Conservation (phyloP, 768 basidiomycete genomes). For the Tephrocybe sp. region DNA sequence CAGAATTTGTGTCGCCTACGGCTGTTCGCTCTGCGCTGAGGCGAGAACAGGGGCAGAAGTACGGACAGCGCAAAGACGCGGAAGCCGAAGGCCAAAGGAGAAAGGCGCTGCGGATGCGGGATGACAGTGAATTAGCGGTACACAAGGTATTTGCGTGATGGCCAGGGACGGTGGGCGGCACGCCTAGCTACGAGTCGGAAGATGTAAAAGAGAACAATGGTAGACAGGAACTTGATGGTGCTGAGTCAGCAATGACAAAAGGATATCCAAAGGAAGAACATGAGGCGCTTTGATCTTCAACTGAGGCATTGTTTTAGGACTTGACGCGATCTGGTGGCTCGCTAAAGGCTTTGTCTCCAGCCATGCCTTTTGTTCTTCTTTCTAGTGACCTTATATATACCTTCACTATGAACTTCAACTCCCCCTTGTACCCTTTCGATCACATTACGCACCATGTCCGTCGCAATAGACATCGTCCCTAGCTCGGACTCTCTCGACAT, state of each 20-base stretch:
- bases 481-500: conserved; percentile 58
- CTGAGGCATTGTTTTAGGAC: conserved; percentile 12
- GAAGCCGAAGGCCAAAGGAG: conserved; percentile 65
- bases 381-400: conserved; percentile 18
- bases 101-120: conserved; percentile 59
- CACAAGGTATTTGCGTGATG: conserved; percentile 86
- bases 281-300: conserved; percentile 3
- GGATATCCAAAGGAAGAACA: conserved; percentile 21
- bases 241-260: conserved; percentile 24
- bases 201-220: conserved; percentile 15
- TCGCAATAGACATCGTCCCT: conserved; percentile 65
- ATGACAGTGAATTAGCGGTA: conserved; percentile 81
- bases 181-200: not conserved
- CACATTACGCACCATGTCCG: conserved; percentile 49
- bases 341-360: conserved; percentile 16
- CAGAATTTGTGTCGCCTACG: conserved; percentile 92
- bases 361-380: conserved; percentile 21
- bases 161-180: conserved; percentile 3
- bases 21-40: conserved; percentile 70
- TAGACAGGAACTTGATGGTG: conserved; percentile 1
- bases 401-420: conserved; percentile 14
- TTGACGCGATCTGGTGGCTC: not conserved
- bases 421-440: conserved; percentile 17
- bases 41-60: conserved; percentile 77
- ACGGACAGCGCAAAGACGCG: conserved; percentile 78